These are phyloP conservation scores for Falciphora oryzae DNA, from an alignment of 2,329 filamentous ascomycete species.

Conservation along the genomic window DNA sequence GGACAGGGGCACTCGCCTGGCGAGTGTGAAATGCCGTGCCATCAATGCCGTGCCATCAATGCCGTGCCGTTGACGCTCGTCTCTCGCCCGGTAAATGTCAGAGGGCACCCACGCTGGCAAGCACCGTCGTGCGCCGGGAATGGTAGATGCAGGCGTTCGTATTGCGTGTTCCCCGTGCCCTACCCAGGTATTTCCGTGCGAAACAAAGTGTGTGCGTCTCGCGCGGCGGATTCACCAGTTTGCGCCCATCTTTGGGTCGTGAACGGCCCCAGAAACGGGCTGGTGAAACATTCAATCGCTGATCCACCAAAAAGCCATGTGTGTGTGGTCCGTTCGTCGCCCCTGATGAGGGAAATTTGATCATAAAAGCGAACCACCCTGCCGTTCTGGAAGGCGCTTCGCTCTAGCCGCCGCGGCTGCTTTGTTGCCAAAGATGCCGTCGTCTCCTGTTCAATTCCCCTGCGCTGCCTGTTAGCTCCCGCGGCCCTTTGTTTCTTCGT, in stretches of 20 bases:
- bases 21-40: not conserved
- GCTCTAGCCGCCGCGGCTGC: too few relatives aligned
- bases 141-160: not conserved
- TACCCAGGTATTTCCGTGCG: not conserved
- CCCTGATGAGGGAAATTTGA: not conserved
- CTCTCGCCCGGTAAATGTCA: not conserved
- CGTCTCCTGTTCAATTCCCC: not conserved
- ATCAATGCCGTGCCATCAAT: too few relatives aligned
- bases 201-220: not conserved
- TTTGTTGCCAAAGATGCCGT: not conserved
- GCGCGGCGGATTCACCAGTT: not conserved
- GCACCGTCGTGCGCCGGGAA: too few relatives aligned
- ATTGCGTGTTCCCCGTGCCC: not conserved
- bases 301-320: not conserved
- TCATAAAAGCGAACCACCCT: not conserved
- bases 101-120: too few relatives aligned
- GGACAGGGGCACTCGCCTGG: not conserved
- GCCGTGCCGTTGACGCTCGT: not conserved
- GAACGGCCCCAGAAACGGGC: not conserved
- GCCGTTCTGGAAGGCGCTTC: not conserved
- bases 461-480: not conserved
- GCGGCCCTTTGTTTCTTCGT: not conserved
- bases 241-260: not conserved
- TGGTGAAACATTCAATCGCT: not conserved
- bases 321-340: not conserved